These are phyloP conservation scores for Phalaenopsis hybrid DNA, from an alignment of 116 monocot species.

Conservation along the genomic window DNA sequence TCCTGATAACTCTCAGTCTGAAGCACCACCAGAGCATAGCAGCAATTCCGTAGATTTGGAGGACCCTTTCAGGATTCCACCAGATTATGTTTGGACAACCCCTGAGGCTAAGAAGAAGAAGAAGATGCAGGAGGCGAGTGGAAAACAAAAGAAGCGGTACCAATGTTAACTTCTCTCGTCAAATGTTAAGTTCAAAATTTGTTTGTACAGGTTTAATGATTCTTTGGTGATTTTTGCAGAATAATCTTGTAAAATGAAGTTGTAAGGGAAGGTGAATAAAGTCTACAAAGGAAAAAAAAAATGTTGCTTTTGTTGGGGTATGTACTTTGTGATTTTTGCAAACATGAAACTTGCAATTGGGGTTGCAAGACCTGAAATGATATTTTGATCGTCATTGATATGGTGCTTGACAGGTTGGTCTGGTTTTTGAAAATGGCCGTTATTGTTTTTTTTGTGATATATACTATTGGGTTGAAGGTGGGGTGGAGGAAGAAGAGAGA, in stretches of 20 bases:
- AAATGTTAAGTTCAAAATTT: too few species aligned
- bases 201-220: neutral
- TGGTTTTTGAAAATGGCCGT: neutral
- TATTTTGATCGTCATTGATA: neutral
- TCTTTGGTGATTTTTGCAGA: neutral
- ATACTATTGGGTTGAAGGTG: neutral
- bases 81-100: conserved; percentile 27
- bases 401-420: neutral
- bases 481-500: neutral
- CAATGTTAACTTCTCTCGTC: neutral
- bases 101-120: conserved; percentile 29
- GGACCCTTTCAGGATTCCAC: conserved; percentile 28
- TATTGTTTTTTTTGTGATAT: neutral
- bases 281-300: too few species aligned
- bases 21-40: conserved; percentile 1
- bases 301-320: too few species aligned
- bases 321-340: neutral
- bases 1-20: neutral
- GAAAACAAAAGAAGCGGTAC: conserved; percentile 14
- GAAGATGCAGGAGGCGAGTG: conserved; percentile 20
- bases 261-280: too few species aligned
- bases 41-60: conserved; percentile 10
- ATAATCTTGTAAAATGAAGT: neutral
- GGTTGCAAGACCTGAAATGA: neutral
- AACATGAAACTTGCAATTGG: neutral